A percentile compares a stretch with the other conserved stretches of the same genome.
Conservation (phyloP, 164 flowering plant genomes). For the Vitis vinifera region DNA sequence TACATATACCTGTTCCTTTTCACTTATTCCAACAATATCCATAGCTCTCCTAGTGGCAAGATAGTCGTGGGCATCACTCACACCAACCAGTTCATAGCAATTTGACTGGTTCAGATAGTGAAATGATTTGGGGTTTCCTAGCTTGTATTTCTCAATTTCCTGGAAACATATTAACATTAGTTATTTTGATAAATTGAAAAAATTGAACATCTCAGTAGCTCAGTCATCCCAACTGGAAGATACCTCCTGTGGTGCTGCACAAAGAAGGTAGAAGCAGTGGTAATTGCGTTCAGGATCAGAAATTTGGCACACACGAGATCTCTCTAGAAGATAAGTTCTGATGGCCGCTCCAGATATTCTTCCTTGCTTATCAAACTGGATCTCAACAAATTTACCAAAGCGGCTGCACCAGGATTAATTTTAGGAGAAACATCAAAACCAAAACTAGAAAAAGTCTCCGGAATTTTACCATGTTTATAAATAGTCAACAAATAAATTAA, state of each 20-base stretch:
- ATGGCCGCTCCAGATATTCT: constrained; percentile 71
- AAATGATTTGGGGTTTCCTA: constrained; percentile 51
- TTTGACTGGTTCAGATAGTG: constrained; percentile 65
- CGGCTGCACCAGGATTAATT: constrained; percentile 43
- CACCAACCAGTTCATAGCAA: constrained; percentile 52
- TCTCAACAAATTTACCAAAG: constrained; percentile 71
- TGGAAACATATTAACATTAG: constrained; percentile 17
- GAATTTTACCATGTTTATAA: neutral
- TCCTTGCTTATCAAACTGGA: constrained; percentile 68
- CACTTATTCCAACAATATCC: constrained; percentile 69
- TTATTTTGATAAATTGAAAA: neutral
- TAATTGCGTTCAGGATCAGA: constrained; percentile 65
- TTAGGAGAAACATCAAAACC: constrained; percentile 5
- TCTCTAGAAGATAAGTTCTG: constrained; percentile 60
- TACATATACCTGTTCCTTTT: constrained; percentile 52
- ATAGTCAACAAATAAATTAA: neutral
- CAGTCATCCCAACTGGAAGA: neutral
- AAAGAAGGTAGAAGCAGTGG: constrained; percentile 66
- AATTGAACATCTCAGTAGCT: constrained; percentile 9
- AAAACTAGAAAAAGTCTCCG: neutral
- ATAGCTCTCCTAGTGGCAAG: constrained; percentile 70
- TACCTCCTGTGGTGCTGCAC: constrained; percentile 71
- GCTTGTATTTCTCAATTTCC: constrained; percentile 59
- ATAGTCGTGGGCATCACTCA: constrained; percentile 64
- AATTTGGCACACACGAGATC: constrained; percentile 68